A percentile compares a stretch with the other conserved stretches of the same genome.
Evolutionary conservation across 2,329 filamentous ascomycete species (phyloP).

Genomic region (Neonectria coccinea): DNA sequence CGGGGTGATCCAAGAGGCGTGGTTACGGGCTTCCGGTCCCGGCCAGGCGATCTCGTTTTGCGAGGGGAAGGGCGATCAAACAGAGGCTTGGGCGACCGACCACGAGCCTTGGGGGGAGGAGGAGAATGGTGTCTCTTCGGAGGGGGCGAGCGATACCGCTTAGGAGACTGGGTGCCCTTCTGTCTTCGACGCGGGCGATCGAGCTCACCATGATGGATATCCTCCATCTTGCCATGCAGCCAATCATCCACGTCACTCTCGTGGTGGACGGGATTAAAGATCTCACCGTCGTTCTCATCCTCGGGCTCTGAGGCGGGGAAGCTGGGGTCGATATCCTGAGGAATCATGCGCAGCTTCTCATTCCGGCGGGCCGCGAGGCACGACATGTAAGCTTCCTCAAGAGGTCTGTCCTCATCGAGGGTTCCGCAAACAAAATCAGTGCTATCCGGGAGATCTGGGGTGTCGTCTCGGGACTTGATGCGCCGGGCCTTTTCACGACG

Average conservation of each 20-base stretch:
- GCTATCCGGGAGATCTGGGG: conserved; percentile 91
- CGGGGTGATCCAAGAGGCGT: conserved; percentile 56
- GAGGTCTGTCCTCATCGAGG: conserved; percentile 90
- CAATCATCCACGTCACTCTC: conserved; percentile 77
- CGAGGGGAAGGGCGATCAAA: conserved; percentile 78
- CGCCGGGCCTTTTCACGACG: conserved; percentile 46
- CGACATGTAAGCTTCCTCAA: conserved; percentile 94
- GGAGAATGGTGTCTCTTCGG: conserved; percentile 49
- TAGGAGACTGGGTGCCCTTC: conserved; percentile 62
- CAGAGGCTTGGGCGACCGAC: conserved; percentile 64
- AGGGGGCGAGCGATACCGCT: conserved; percentile 59
- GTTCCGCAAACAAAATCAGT: conserved; percentile 99
- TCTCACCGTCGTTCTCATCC: conserved; percentile 81
- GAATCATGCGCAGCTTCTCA: conserved; percentile 83
- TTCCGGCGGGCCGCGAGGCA: conserved; percentile 84
- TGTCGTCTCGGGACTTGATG: conserved; percentile 57
- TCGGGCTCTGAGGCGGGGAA: conserved; percentile 96
- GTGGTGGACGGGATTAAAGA: conserved; percentile 65
- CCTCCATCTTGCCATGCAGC: conserved; percentile 79
- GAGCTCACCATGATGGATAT: conserved; percentile 67
- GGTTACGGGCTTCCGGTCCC: conserved; percentile 65
- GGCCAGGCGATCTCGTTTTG: conserved; percentile 77
- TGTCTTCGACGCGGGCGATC: conserved; percentile 62
- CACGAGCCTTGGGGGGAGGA: conserved; percentile 59
- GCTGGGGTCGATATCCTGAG: conserved; percentile 98